Conservation (phyloP, 2,329 filamentous ascomycete genomes). For the Aspergillus persii region DNA sequence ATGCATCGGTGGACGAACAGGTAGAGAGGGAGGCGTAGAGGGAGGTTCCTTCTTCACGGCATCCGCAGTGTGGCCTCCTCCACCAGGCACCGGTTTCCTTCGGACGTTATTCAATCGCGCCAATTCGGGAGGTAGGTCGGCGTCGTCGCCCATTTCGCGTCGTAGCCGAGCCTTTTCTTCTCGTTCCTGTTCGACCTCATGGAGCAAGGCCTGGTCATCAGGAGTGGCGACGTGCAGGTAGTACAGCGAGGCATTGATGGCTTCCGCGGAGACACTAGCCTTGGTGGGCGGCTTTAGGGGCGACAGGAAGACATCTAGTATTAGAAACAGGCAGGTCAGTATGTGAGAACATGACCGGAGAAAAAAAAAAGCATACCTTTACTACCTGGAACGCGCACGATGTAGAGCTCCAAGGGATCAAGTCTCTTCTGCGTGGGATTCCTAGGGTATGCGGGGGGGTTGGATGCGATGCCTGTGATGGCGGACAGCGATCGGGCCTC, state of each 20-base stretch:
- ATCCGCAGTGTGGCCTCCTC: constrained; percentile 9
- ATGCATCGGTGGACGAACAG: constrained; percentile 18
- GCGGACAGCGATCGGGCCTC: constrained; percentile 81
- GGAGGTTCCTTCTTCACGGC: neutral
- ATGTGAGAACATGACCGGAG: neutral
- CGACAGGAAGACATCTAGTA: constrained; percentile 81
- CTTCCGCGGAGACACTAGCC: constrained; percentile 76
- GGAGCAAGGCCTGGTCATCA: constrained; percentile 50
- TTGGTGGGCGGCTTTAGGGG: constrained; percentile 85
- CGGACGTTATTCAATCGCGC: constrained; percentile 38
- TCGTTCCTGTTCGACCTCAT: constrained; percentile 39
- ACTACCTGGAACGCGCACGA: constrained; percentile 87
- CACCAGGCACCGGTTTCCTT: constrained; percentile 37
- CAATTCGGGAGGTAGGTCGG: constrained; percentile 25
- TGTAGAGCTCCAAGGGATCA: constrained; percentile 79
- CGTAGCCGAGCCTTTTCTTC: constrained; percentile 27
- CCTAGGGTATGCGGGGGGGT: constrained; percentile 81
- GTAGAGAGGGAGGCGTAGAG: constrained; percentile 16
- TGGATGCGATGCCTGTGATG: constrained; percentile 76
- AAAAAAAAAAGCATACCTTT: constrained; percentile 57
- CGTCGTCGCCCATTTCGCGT: constrained; percentile 24
- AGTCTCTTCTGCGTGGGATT: constrained; percentile 68
- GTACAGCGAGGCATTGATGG: constrained; percentile 84
- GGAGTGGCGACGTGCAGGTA: constrained; percentile 78
- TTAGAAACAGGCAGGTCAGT: constrained; percentile 12